Evolutionary conservation across 768 basidiomycete genomes (phyloP), one percentile per base, ranked within the genome.

Genomic region (Rhodotorula taiwanensis): DNA sequence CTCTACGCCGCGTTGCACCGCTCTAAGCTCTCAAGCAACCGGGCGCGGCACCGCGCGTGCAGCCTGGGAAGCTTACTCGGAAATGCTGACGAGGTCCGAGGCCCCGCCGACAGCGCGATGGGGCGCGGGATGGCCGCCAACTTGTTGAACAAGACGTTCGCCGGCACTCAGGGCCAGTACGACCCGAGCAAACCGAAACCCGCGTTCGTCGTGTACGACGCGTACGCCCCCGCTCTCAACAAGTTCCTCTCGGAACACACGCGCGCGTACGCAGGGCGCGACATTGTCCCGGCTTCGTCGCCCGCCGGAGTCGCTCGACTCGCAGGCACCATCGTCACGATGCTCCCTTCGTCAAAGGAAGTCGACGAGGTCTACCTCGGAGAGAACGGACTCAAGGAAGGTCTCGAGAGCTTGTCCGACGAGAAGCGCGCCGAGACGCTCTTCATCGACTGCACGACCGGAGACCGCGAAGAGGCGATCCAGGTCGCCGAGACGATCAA

Each of bases 331-430:
- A 80, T 95, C 50, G 75, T 97, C 55, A 93, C 91, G 10, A 92
- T 94, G 89, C 80, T 97, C 3, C 92, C 92, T 0, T 92, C 90
- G 1, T 88, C 89, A 11, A 88, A 89, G 0, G 87, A 97, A 69
- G 91, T 95, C 45, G 79, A 82, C 55, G 76, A 79, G 53, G 91
- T 92, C 15, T 94, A 92, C 74, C 72, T 79, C 27, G 79, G 80
- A 36, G 76, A 76, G 51, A 77, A 77, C n/a, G 85, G 84, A 0
- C 83, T 93, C 55, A 77, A 89, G 60, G 80, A 86, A 7, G 80
- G 83, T 1, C 77, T 94, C 52, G 77, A 60, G n/a, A 78, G 76
- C 23, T 72, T 90, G 43, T 18, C 54, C 49, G 30, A 61, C 43
- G 53, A 44, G 63, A 30, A 64, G 64, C 16, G 50, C 45, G 15